A percentile compares a stretch with the other conserved stretches of the same genome.
Evolutionary conservation across 805 yeast species (phyloP).

Genomic region (Saturnispora besseyi): DNA sequence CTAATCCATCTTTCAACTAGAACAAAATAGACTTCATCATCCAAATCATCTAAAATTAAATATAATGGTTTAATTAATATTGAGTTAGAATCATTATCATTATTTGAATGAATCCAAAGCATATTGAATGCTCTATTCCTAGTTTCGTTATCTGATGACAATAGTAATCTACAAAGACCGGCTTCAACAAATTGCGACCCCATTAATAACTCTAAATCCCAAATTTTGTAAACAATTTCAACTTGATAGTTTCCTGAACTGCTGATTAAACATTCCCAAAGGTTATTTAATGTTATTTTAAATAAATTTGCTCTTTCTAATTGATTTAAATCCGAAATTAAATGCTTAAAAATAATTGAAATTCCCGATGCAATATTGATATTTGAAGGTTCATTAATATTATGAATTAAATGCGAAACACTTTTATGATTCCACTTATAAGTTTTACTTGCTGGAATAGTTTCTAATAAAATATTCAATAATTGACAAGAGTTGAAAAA

Average conservation of each 20-base stretch:
- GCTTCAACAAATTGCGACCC: constrained; percentile 60
- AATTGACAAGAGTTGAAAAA: constrained; percentile 29
- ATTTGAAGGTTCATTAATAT: constrained; percentile 13
- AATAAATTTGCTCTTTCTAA: constrained; percentile 32
- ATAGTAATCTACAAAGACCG: constrained; percentile 49
- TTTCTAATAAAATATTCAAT: constrained; percentile 31
- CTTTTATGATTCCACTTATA: constrained; percentile 25
- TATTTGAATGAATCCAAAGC: constrained; percentile 64
- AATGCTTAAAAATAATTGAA: constrained; percentile 31
- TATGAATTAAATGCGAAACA: constrained; percentile 23
- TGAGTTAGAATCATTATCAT: constrained; percentile 38
- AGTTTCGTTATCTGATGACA: constrained; percentile 31
- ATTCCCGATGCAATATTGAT: constrained; percentile 35
- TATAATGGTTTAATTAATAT: constrained; percentile 57
- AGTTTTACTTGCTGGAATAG: constrained; percentile 34
- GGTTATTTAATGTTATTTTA: constrained; percentile 32
- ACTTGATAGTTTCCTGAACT: constrained; percentile 53
- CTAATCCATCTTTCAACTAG: constrained; percentile 43
- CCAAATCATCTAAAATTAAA: constrained; percentile 56
- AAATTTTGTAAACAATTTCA: constrained; percentile 58
- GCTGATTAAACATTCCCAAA: constrained; percentile 49
- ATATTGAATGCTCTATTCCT: constrained; percentile 49
- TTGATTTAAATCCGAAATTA: constrained; percentile 26
- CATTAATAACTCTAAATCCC: constrained; percentile 47
- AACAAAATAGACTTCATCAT: constrained; percentile 34